A percentile compares a stretch with the other conserved stretches of the same genome.
These are phyloP conservation scores for Phialophora chinensis DNA, from an alignment of 2,329 filamentous ascomycete species.

Conservation along the genomic window DNA sequence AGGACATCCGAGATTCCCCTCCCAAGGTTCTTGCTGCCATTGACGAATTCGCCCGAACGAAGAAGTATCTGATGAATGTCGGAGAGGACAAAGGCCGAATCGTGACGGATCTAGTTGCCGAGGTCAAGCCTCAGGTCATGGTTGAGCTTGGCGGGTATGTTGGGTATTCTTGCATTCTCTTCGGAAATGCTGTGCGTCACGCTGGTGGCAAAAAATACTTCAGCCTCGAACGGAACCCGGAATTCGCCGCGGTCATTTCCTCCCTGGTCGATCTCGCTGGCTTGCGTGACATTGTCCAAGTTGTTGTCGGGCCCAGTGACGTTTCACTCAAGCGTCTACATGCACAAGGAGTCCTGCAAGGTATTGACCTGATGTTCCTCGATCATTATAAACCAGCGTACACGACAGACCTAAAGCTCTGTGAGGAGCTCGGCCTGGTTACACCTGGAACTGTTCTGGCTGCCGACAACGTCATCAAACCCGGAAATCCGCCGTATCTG, in stretches of 20 bases:
- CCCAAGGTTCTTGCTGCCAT: constrained; percentile 69
- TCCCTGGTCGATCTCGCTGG: constrained; percentile 76
- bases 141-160: constrained; percentile 82
- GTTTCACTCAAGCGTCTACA: constrained; percentile 68
- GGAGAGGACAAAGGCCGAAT: constrained; percentile 76
- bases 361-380: constrained; percentile 75
- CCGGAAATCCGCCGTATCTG: constrained; percentile 53
- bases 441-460: constrained; percentile 56
- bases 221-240: constrained; percentile 74
- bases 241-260: constrained; percentile 73
- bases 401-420: constrained; percentile 74
- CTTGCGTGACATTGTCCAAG: constrained; percentile 70
- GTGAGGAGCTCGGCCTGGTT: constrained; percentile 72
- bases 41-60: constrained; percentile 69
- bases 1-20: constrained; percentile 69
- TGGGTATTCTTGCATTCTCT: constrained; percentile 80
- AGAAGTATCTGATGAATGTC: constrained; percentile 80
- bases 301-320: constrained; percentile 72
- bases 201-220: constrained; percentile 70
- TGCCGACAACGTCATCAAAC: constrained; percentile 47
- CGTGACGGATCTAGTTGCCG: constrained; percentile 69
- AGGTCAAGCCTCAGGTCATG: constrained; percentile 71
- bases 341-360: constrained; percentile 57
- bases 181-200: constrained; percentile 68
- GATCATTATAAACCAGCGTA: constrained; percentile 84